These are phyloP conservation scores for Halophytophthora batemanensis DNA, from an alignment of 352 stramenopile species.

Conservation along the genomic window DNA sequence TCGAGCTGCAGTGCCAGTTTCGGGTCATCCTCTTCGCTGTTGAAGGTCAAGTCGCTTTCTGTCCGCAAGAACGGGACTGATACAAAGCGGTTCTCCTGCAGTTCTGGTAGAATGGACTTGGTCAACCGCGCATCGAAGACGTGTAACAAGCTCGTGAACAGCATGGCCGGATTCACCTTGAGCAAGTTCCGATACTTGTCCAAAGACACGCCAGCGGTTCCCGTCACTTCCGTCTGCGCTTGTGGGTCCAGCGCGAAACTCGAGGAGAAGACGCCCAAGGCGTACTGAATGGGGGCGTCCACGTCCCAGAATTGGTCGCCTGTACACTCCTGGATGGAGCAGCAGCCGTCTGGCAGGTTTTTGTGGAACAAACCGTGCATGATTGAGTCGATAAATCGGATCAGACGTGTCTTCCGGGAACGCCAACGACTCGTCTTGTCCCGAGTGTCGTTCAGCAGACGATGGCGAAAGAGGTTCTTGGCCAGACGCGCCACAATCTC, in stretches of 20 bases:
- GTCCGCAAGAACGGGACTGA: conserved; percentile 55
- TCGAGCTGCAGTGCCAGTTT: conserved; percentile 49
- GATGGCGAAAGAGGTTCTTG: conserved; percentile 71
- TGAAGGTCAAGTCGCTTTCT: conserved; percentile 54
- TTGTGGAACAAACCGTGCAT: conserved; percentile 62
- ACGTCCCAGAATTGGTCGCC: conserved; percentile 77
- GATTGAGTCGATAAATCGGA: conserved; percentile 68
- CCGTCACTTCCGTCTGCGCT: conserved; percentile 12
- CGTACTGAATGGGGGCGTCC: conserved; percentile 58
- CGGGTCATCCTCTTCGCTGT: conserved; percentile 43
- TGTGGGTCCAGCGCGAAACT: conserved; percentile 47
- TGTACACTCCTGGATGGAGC: conserved; percentile 33
- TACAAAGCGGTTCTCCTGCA: conserved; percentile 51
- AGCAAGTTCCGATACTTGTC: conserved; percentile 49
- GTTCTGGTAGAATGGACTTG: conserved; percentile 45
- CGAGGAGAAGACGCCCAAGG: conserved; percentile 56
- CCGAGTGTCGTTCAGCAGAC: conserved; percentile 48
- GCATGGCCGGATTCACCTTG: conserved; percentile 46
- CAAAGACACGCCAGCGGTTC: conserved; percentile 14
- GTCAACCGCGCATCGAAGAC: conserved; percentile 52
- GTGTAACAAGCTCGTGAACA: conserved; percentile 59
- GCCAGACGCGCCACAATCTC: conserved; percentile 72
- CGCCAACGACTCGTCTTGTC: conserved; percentile 46
- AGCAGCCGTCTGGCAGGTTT: conserved; percentile 25
- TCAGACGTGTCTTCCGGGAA: conserved; percentile 48